Base-by-base conservation (phyloP, 495 filamentous ascomycete species). In the Aspergillus campestris region DNA sequence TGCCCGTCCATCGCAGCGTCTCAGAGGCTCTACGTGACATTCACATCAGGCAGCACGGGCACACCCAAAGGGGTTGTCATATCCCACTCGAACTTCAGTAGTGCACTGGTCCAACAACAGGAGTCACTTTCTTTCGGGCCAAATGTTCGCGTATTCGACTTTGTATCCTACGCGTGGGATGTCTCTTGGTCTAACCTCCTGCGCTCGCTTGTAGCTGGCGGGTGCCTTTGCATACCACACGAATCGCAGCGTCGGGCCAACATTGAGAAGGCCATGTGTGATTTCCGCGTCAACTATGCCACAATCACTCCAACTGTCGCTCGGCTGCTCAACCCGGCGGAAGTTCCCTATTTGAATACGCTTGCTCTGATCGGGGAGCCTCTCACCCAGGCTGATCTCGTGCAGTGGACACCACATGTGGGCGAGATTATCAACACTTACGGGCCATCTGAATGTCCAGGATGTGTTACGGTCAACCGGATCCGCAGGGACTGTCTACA, bases 141-240 rank as follows among this genome's bases (percentile, higher is more conserved):
- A n/a, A n/a, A n/a, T n/a, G n/a, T n/a, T n/a, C n/a, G n/a, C n/a
- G n/a, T n/a, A n/a, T n/a, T n/a, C n/a, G n/a, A n/a, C n/a, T n/a
- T n/a, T n/a, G n/a, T n/a, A n/a, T 74, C 77, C 10, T 79, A 76
- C 56, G 70, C 73, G 9, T 79, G 80, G 36, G 82, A 85, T 44
- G 64, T 72, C 31, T 69, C 71, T 29, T 64, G 80, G 7, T 51
- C 60, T 1, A 77, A 83, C 37, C 67, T 80, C 13, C 70, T 82
- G 32, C 69, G 69, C 6, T 78, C 77, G n/a, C n/a, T 6, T 13
- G 35, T 14, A 10, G 18, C 11, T 27, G 8, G 56, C 68, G 7
- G 51, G 45, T 34, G 38, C 57, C 33, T 56, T 44, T n/a, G 50
- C 45, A 34, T 52, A 49, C 12, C 12, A 11, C 40, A 18, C 7